These are phyloP conservation scores for Berkeleyomyces rouxiae DNA, from an alignment of 2,329 filamentous ascomycete species.

Conservation along the genomic window DNA sequence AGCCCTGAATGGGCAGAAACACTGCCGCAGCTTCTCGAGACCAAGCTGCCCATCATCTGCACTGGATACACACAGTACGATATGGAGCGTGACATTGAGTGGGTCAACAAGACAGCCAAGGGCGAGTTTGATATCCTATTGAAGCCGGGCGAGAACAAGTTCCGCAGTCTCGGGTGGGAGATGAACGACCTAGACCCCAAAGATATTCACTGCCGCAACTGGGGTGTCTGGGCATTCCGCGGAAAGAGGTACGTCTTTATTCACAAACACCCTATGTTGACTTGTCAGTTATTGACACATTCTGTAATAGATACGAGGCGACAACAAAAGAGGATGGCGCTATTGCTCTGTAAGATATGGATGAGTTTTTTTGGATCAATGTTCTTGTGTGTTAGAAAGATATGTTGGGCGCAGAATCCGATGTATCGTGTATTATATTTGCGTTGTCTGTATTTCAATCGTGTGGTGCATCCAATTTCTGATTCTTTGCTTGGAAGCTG, in stretches of 20 bases:
- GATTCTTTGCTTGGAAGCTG: not conserved
- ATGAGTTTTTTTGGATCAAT: not conserved
- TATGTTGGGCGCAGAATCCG: not conserved
- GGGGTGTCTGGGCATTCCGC: constrained; percentile 92
- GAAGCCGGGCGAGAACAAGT: constrained; percentile 83
- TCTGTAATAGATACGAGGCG: constrained; percentile 40
- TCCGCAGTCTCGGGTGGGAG: constrained; percentile 91
- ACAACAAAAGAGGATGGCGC: constrained; percentile 30
- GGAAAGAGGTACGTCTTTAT: constrained; percentile 63
- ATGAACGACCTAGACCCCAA: constrained; percentile 89
- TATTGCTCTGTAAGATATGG: constrained; percentile 13
- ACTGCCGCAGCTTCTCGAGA: constrained; percentile 75
- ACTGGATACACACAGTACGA: constrained; percentile 95
- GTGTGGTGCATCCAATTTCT: not conserved
- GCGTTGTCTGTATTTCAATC: not conserved
- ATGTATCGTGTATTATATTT: constrained; percentile 1
- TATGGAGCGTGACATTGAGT: constrained; percentile 81
- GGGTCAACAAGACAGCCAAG: constrained; percentile 68
- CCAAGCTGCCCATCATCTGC: constrained; percentile 83
- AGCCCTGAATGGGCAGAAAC: constrained; percentile 91
- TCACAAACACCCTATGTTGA: not conserved
- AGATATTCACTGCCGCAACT: constrained; percentile 89
- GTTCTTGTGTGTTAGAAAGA: not conserved
- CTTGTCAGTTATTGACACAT: constrained; percentile 20
- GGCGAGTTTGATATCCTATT: constrained; percentile 88